Percentiles rank a stretch among this genome's conserved stretches.
Conservation (phyloP, 108 stramenopile genomes). For the Pseudonitzschia multiseries region DNA sequence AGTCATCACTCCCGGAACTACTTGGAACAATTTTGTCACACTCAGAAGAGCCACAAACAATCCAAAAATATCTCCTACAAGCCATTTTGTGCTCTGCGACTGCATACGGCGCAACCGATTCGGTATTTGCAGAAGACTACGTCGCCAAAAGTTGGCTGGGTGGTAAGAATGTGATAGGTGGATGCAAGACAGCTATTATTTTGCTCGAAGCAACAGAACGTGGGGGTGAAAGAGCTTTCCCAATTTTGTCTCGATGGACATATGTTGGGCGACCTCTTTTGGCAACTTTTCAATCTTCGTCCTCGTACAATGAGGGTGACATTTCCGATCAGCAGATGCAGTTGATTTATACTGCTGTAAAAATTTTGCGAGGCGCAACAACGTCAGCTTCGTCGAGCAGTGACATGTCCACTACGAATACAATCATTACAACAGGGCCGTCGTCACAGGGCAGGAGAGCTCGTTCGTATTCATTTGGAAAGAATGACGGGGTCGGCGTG, state of each 20-base stretch:
- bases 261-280: slow-evolving; percentile 55
- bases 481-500: slow-evolving; percentile 37
- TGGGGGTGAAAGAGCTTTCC: slow-evolving; percentile 67
- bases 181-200: slow-evolving; percentile 40
- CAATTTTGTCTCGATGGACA: slow-evolving; percentile 60
- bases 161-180: slow-evolving; percentile 26
- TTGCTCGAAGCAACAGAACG: slow-evolving; percentile 62
- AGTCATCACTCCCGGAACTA: slow-evolving; percentile 11
- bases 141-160: slow-evolving; percentile 18
- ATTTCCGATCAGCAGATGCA: slow-evolving; percentile 12
- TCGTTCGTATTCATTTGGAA: slow-evolving; percentile 80
- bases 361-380: slow-evolving; percentile 74
- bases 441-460: slow-evolving; percentile 56
- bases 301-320: slow-evolving; percentile 1
- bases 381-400: slow-evolving; percentile 39
- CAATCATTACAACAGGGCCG: slow-evolving; percentile 76
- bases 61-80: slow-evolving; percentile 17
- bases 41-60: not conserved
- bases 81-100: slow-evolving; percentile 4
- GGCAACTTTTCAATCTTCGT: slow-evolving; percentile 16
- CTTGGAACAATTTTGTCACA: slow-evolving; percentile 17
- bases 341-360: slow-evolving; percentile 40
- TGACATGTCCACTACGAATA: slow-evolving; percentile 16
- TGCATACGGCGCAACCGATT: slow-evolving; percentile 4
- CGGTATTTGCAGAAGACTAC: not conserved